Evolutionary conservation across 2,329 filamentous ascomycete genomes (phyloP), one percentile per base, ranked within the genome.

Genomic region (Monosporascus sp.): DNA sequence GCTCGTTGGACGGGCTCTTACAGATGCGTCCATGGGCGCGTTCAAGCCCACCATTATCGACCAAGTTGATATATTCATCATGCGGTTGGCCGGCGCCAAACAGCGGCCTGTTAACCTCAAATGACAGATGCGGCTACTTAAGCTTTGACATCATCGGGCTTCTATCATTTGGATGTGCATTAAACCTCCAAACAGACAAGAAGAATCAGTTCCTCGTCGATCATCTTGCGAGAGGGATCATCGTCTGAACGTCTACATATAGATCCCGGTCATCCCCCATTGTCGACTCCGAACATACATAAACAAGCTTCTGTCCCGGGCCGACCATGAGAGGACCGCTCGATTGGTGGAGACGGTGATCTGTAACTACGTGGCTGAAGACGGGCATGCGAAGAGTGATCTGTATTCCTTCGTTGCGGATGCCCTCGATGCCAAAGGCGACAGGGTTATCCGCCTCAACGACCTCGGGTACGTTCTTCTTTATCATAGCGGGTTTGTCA

Each of bases 341-440:
- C 45, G 41, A 2, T 17, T 56, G 1, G 19, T 58, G 2, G 48
- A 57, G 27, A 55, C 22, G 8, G 59, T 60, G 51, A 54, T 60
- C 4, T 26, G 24, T 7, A 49, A 5, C 4, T 44, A 49, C 5
- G 44, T 53, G 19, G 24, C 26, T 11, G 27, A 52, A 31, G 55
- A 53, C 3, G 24, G 35, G 19, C 9, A 60, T 40, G 73, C 74
- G 11, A 68, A 72, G 53, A 61, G 76, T 31, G 70, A 72, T 3
- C 74, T 80, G 45, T 80, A 79, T 57, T 78, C 73, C 0, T 78
- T 78, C 52, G 65, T 80, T 1, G 77, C 52, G 2, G 52, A 57
- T 8, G 37, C 22, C 3, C 16, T 55, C 20, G 47, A 56, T 20
- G 35, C 52, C 8, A 49, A 47, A 11, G 49, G 24, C 5, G 41